A percentile compares a stretch with the other conserved stretches of the same genome.
phyloP scores from a whole-genome alignment of 2,329 filamentous ascomycete genomes.

The Colletotrichum lindemuthianum region DNA sequence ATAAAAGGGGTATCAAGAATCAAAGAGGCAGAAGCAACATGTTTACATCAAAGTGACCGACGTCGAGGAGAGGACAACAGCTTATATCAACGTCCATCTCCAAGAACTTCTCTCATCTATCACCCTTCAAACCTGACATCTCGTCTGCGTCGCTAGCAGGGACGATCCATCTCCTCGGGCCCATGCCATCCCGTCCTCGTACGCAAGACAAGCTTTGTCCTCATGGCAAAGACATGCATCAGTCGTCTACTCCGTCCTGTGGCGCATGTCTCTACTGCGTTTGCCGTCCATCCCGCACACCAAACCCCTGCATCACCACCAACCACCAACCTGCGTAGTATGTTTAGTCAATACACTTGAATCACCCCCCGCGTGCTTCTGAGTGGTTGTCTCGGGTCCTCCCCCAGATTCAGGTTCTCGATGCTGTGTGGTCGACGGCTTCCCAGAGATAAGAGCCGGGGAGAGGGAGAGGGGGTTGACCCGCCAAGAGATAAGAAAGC shows the following conservation, averaged over 20 bases:
- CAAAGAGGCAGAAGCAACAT: not conserved
- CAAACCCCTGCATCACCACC: not conserved
- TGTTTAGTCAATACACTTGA: constrained; percentile 25
- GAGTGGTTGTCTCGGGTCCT: constrained; percentile 1
- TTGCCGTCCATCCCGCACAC: too few relatives aligned
- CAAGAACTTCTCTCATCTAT: constrained; percentile 8
- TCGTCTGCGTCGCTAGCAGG: not conserved
- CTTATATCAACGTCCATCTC: constrained; percentile 1
- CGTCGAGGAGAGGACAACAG: not conserved
- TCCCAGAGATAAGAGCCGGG: constrained; percentile 22
- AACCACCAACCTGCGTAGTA: not conserved
- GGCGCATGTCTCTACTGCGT: too few relatives aligned
- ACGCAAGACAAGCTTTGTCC: constrained; percentile 28
- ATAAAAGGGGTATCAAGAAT: constrained; percentile 5
- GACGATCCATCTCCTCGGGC: not conserved
- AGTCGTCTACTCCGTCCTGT: not conserved
- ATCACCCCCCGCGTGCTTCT: not conserved
- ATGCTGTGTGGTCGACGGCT: not conserved
- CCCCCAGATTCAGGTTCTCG: not conserved
- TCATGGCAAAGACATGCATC: not conserved
- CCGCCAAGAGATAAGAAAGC: constrained; percentile 34
- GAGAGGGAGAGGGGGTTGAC: constrained; percentile 9
- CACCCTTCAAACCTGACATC: not conserved
- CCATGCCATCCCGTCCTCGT: constrained; percentile 16
- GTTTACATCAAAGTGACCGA: not conserved